Base-by-base conservation (phyloP, 768 basidiomycete genomes). In the Mrakia gelida region DNA sequence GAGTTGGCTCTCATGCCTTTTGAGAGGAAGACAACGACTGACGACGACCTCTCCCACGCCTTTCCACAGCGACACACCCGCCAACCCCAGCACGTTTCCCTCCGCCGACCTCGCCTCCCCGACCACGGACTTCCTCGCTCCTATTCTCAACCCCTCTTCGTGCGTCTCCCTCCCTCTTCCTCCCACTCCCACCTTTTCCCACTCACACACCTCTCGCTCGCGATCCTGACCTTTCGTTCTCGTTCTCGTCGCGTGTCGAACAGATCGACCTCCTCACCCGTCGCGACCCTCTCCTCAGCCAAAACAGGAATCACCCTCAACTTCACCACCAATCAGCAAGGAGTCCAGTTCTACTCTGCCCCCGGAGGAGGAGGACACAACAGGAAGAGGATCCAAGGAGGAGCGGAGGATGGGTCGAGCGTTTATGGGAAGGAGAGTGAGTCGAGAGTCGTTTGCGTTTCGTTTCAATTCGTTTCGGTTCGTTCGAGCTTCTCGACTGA, bases 301-400 rank as follows among this genome's bases (percentile, higher is more conserved):
- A 72, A 63, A 61, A 49, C 73, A 1, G 75, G 71, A 7, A 56
- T 79, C 11, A n/a, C 68, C 10, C 71, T 79, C 34, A 28, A 28
- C 38, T 79, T 75, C 63, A 65, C 59, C 2, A 75, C 78, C 5
- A 79, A 79, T 49, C 78, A 79, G 49, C 62, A 49, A 26, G 78
- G 78, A 41, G 78, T 79, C 11, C 78, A 79, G 68, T 34, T 75
- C 56, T 79, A 79, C 43, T 75, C 74, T 34, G 76, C 76, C 3
- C 71, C 73, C 26, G 73, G 73, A 30, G 72, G 49, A 28, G 62
- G 54, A 32, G 71, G 72, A 6, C 23, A 56, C 63, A 41, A 71
- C 28, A 45, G 49, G 23, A 78, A 78, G 77, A 78, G 52, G 63
- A 30, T 73, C 23, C 54, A 52, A 8, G 71, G 71, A 13, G 62